Base-by-base conservation (phyloP, 2,329 filamentous ascomycete genomes). In the Diplodia mutila region DNA sequence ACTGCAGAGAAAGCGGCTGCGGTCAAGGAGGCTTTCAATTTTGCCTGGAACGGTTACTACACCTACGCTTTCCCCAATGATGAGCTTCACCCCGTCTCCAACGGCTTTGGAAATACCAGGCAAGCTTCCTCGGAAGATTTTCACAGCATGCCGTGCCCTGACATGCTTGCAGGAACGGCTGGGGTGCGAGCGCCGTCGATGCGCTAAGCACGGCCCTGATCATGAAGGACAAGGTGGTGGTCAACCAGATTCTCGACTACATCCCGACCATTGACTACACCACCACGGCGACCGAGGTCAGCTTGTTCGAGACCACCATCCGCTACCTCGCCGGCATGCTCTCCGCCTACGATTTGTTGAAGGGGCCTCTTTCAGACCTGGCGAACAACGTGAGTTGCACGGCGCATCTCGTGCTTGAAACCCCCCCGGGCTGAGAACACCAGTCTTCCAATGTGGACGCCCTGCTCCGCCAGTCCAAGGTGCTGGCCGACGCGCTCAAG, bases 271-370 rank as follows among this genome's bases (percentile, higher is more conserved):
- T 96, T 73, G 83, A 96, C 77, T 97, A 92, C 74, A 85, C 85
- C 51, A 81, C 83, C 12, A 91, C 90, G 2, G 12, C 69, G 0
- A 70, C 69, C 1, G 79, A 83, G 11, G 88, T 97, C 59, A 94
- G 90, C 46, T 79, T 97, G 8, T 97, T 97, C 73, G 93, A 97
- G 79, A 96, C 92, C 0, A 97, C 92, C 0, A 97, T 97, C 74
- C 89, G 93, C 32, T 97, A 97, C 73, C 81, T 97, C 0, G 93
- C 87, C 11, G 93, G 93, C 18, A 84, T 97, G 73, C 75, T 97
- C 9, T 91, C 93, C 2, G 91, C 84, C 4, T 90, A 91, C 72
- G 90, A 92, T 75, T 84, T 97, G 59, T 81, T 97, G 55, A 89
- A 82, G 1, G 91, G 91, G 0, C 90, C 90, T 0, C 82, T 89